Evolutionary conservation across 225 moss, liverwort and hornwort species (phyloP).

Genomic region (Straminergon stramineum): DNA sequence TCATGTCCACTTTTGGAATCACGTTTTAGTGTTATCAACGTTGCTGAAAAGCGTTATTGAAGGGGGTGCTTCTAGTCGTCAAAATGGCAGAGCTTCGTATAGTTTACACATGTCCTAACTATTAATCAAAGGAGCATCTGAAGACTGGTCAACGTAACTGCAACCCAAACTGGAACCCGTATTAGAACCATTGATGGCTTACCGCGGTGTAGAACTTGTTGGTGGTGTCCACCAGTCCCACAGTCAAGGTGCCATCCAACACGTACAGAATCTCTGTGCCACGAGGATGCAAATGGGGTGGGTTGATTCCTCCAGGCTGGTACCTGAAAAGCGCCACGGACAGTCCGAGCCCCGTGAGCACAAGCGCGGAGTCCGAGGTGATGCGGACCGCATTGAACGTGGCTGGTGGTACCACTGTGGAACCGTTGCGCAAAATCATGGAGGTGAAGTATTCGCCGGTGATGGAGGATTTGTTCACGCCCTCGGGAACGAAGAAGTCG

Average conservation of each 20-base stretch:
- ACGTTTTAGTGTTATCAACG: background rate
- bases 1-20: background rate
- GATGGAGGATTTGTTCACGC: background rate
- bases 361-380: background rate
- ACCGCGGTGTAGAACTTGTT: background rate
- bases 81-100: background rate
- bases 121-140: background rate
- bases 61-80: background rate
- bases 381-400: background rate
- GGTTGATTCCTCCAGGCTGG: slow-evolving; percentile 7
- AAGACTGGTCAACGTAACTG: background rate
- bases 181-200: background rate
- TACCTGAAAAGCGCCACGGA: slow-evolving; percentile 6
- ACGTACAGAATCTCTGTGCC: slow-evolving; percentile 1
- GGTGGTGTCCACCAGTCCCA: slow-evolving; percentile 3
- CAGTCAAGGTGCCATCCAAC: background rate
- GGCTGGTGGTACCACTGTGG: background rate
- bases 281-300: slow-evolving; percentile 22
- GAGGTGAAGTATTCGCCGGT: background rate
- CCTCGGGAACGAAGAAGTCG: background rate
- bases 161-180: background rate
- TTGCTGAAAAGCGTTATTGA: background rate
- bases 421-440: background rate
- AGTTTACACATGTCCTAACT: background rate
- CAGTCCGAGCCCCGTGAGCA: slow-evolving; percentile 11